Evolutionary conservation across 352 stramenopile genomes (phyloP), one percentile per base, ranked within the genome.

Genomic region (Plasmopara muralis): DNA sequence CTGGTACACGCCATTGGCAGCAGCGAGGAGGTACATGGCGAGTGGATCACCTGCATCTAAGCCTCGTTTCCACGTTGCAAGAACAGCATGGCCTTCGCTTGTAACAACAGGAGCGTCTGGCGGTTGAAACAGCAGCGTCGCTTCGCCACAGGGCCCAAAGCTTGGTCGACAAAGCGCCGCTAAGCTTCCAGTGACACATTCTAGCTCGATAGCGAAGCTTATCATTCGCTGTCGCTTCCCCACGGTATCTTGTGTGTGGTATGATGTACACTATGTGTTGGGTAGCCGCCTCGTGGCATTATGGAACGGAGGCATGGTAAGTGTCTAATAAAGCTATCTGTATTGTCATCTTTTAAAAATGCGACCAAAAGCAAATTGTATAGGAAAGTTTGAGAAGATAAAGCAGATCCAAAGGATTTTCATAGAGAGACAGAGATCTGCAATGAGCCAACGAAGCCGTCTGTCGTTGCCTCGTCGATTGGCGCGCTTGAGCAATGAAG

Each of bases 81-180:
- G 58, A 0, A 87, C 55, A 1, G 70, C 55, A 45, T 83, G 73
- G 1, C 72, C 77, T 30, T 83, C 69, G 4, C 61, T 64, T 8
- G 77, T 86, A 37, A 87, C 55, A 18, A 89, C 29, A 2, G 76
- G 80, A 7, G 72, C 57, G 18, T 87, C 72, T 2, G 77, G 74
- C 20, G 80, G 70, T 16, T 69, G 55, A 34, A 89, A 84, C 8
- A 91, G 53, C 55, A 91, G 49, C 43, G 66, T 72, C 10, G 83
- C 60, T 16, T 76, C 60, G 30, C 67, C 74, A 12, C 50, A 66
- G 15, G 80, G 77, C 0, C 80, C 80, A 44, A 82, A 89, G 55
- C 53, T 65, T 7, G 47, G 50, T 43, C 49, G 53, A 34, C 70
- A 74, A 40, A 87, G 65, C 40, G 53, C 39, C 8, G 64, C 50